These are phyloP conservation scores for Ilex paraguariensis DNA, from an alignment of 305 asterid genomes.

Conservation along the genomic window DNA sequence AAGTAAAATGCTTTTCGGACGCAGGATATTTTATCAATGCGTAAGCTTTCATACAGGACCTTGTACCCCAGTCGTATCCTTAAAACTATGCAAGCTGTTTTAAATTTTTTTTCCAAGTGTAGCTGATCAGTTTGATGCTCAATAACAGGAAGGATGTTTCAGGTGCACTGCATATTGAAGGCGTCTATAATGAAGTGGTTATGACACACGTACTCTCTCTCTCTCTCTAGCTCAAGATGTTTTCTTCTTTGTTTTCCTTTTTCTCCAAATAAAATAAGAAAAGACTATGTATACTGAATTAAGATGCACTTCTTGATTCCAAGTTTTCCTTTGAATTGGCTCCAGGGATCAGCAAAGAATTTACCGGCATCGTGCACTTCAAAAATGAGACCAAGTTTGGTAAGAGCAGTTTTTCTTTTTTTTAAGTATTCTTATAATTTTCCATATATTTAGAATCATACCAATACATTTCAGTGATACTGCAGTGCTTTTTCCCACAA, in stretches of 20 bases:
- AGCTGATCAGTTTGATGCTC: background rate
- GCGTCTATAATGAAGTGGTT: constrained; percentile 47
- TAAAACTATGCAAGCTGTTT: background rate
- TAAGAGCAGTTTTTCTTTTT: constrained; percentile 18
- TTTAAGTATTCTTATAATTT: background rate
- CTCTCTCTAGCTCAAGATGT: background rate
- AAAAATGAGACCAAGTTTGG: constrained; percentile 58
- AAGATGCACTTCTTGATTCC: no score
- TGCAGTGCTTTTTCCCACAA: constrained; percentile 82
- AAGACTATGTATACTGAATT: no score
- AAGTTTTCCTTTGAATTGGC: constrained; percentile 3
- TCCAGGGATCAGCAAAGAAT: constrained; percentile 66
- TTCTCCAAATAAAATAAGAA: no score
- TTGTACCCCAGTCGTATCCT: background rate
- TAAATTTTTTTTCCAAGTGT: background rate
- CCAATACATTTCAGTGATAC: constrained; percentile 9
- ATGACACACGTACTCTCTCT: constrained; percentile 53
- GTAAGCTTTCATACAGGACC: constrained; percentile 30
- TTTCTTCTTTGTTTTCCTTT: no score
- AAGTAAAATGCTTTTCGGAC: constrained; percentile 76
- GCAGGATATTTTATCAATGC: constrained; percentile 74
- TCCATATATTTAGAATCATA: background rate
- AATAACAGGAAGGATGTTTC: constrained; percentile 61
- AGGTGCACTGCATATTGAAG: constrained; percentile 53
- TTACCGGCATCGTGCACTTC: constrained; percentile 57